These are phyloP conservation scores for Yarrowia sp. DNA, from an alignment of 805 yeast genomes.

Conservation along the genomic window DNA sequence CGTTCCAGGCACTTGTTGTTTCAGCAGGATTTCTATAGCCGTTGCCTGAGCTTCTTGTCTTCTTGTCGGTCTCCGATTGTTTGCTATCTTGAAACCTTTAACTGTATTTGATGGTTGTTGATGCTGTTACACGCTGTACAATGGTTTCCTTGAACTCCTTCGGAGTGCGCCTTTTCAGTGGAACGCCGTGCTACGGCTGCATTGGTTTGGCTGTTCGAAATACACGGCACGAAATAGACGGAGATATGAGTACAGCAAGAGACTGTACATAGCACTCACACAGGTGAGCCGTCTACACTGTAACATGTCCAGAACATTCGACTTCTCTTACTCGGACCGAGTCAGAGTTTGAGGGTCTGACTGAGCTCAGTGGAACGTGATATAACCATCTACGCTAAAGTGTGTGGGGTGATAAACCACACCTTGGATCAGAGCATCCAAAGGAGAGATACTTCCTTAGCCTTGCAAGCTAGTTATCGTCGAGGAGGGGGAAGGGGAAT, in stretches of 20 bases:
- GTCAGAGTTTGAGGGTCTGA: background rate
- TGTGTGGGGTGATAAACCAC: background rate
- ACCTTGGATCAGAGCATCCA: no score
- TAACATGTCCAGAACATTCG: no score
- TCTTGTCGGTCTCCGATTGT: background rate
- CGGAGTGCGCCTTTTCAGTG: background rate
- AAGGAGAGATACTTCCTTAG: no score
- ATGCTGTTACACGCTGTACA: no score
- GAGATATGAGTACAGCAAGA: no score
- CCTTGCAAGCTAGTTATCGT: no score
- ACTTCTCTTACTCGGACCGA: constrained; percentile 15
- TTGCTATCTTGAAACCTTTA: background rate
- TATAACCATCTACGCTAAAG: background rate
- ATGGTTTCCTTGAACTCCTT: no score
- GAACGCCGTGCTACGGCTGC: constrained; percentile 7
- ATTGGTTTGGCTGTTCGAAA: background rate
- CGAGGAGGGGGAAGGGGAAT: no score
- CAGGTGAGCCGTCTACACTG: no score
- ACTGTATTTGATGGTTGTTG: background rate
- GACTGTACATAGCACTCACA: no score
- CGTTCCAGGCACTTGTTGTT: background rate
- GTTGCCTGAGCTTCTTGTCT: background rate
- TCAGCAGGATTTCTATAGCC: background rate
- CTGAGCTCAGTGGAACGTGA: background rate
- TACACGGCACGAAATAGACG: no score